A percentile compares a stretch with the other conserved stretches of the same genome.
Conservation (phyloP, 331 rosid species). For the Cydonia oblonga region DNA sequence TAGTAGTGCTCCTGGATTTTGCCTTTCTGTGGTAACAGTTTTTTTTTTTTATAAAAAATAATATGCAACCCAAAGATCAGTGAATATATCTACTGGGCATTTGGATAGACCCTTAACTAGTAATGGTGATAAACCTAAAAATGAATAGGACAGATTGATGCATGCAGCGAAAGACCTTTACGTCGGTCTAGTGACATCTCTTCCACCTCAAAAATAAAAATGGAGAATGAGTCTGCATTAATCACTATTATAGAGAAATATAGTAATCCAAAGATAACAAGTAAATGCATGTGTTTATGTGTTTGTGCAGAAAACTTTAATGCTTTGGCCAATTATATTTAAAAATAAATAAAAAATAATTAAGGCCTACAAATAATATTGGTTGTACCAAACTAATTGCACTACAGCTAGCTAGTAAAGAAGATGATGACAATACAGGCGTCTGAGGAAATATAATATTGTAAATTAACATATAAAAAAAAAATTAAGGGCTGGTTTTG, state of each 20-base stretch:
- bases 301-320: neutral
- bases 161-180: too few species aligned
- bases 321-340: neutral
- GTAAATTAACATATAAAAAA: neutral
- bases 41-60: too few species aligned
- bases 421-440: neutral
- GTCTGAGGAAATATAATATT: neutral
- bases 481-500: neutral
- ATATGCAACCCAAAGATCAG: too few species aligned
- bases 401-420: neutral
- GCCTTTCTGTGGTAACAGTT: too few species aligned
- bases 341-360: too few species aligned
- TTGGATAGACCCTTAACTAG: too few species aligned
- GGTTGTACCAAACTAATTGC: neutral
- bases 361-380: neutral
- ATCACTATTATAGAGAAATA: neutral
- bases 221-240: neutral
- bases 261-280: neutral
- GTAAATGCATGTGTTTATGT: neutral
- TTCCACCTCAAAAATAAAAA: too few species aligned
- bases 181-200: too few species aligned
- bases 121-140: too few species aligned
- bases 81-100: too few species aligned
- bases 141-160: too few species aligned
- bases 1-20: too few species aligned